A percentile compares a stretch with the other conserved stretches of the same genome.
phyloP scores from a whole-genome alignment of 1,284 basidiomycete species.

The Heliocybe sulcata region DNA sequence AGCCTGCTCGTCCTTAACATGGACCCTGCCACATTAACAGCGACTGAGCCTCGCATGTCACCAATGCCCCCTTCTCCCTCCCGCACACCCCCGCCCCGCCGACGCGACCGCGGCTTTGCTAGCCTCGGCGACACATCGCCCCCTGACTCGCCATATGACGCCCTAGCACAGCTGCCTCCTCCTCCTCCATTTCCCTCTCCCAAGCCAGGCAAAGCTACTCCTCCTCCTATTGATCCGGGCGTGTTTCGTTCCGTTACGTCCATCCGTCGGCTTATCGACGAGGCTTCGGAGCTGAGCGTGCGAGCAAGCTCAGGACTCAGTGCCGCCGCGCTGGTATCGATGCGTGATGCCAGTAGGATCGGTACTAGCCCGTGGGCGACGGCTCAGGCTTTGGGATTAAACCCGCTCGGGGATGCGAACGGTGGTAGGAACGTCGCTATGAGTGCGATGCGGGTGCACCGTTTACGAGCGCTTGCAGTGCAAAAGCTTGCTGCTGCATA shows the following conservation, averaged over 20 bases:
- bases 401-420: constrained; percentile 37
- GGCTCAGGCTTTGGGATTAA: constrained; percentile 54
- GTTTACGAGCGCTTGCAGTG: constrained; percentile 68
- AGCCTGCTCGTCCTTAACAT: constrained; percentile 70
- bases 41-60: constrained; percentile 34
- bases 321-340: constrained; percentile 58
- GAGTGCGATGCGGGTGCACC: constrained; percentile 74
- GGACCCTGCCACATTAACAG: constrained; percentile 56
- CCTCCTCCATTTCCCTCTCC: constrained; percentile 38
- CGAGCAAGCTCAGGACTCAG: constrained; percentile 75
- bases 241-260: constrained; percentile 67
- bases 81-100: constrained; percentile 19
- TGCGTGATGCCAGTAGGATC: constrained; percentile 32
- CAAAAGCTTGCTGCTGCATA: constrained; percentile 80
- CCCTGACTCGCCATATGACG: constrained; percentile 41
- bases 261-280: constrained; percentile 75
- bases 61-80: constrained; percentile 13
- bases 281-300: constrained; percentile 75
- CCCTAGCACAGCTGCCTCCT: constrained; percentile 28
- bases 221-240: constrained; percentile 79
- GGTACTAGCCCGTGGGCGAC: constrained; percentile 45
- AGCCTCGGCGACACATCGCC: constrained; percentile 42
- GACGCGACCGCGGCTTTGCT: constrained; percentile 32
- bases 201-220: constrained; percentile 46
- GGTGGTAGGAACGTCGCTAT: constrained; percentile 69